Base-by-base conservation (phyloP, 345 rosid species). In the Arabis hirsuta region DNA sequence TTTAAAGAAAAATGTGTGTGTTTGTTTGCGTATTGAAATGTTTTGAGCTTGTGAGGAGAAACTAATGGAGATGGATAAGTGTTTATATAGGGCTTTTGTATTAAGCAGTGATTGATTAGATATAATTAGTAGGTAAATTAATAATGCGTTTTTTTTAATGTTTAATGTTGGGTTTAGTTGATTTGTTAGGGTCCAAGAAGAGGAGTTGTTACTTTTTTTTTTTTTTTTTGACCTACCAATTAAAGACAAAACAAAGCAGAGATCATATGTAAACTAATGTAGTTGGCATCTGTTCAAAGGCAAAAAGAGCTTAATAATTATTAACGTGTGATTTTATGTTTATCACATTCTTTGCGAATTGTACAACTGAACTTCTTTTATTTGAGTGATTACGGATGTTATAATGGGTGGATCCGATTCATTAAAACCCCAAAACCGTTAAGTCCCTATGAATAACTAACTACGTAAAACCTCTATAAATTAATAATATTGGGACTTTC, bases 191-290 rank as follows among this genome's bases (percentile, higher is more conserved):
- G 53, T 69, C 26, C 7, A 13, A 22, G 58, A 11, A 46, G 79
- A 69, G 79, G 65, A 76, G 78, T 74, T 67, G 79, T 69, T 68
- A 52, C 13, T 67, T 67, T 53, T 56, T 73, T 65, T 60, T 67
- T 69, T 50, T 59, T 68, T 51, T 52, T 34, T 52, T 66, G 39
- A 51, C 48, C 55, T 48, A 56, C 50, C 50, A 16, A 24, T 56
- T 73, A 3, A 45, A 36, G 22, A 16, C 1, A 14, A 55, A 64
- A 56, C 5, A 20, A 29, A 60, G 10, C 8, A 48, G 7, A 24
- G 8, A 36, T 8, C 9, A 36, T 0, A n/a, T 43, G 36, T 62
- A 46, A 63, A 54, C 55, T 62, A 45, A 12, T 63, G 57, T 63
- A 72, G 64, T 55, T 72, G 76, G 76, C 9, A 45, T 45, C 48